Evolutionary conservation across 2,329 filamentous ascomycete species (phyloP), one percentile per base, ranked within the genome.

Genomic region (Beauveria asiatica): DNA sequence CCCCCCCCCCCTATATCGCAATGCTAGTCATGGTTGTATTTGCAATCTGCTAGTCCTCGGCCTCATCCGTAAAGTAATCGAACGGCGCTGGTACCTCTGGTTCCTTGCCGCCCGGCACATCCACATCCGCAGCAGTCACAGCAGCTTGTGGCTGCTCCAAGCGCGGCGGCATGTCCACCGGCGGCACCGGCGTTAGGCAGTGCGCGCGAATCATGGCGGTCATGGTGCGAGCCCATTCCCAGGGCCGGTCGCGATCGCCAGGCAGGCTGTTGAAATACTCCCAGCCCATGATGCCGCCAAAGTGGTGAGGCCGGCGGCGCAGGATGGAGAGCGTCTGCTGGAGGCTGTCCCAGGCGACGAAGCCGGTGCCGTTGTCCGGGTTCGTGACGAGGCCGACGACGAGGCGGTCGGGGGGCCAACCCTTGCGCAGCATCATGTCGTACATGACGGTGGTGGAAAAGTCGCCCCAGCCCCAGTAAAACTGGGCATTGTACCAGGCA

Each of bases 281-380:
- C 92, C 92, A 97, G 2, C 91, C 91, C 86, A 94, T 94, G 7
- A 97, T 85, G 1, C 92, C 92, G 0, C 92, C 92, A 70, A 96
- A 94, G 1, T 76, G 76, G 1, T 83, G 82, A 67, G 89, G 89
- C 57, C 75, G 70, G 3, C 66, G 67, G n/a, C 72, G 68, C 27
- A 84, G 66, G 3, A 74, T 68, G 13, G 68, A 65, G 3, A 83
- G 68, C 0, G 80, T 77, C 8, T 68, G 63, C 1, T 73, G 73
- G 42, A 82, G 69, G 61, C 79, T 79, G 41, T 82, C 75, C 61
- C 76, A 77, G 5, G 70, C 69, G 10, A 83, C 76, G 64, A 75
- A 83, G 17, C 78, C 79, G n/a, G 64, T 61, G 9, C 91, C 91
- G 66, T 95, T 92, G 1, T 76, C 79, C 0, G 88, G 85, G 67